These are phyloP conservation scores for Talaromyces sp. DNA, from an alignment of 2,329 filamentous ascomycete species.

Conservation along the genomic window DNA sequence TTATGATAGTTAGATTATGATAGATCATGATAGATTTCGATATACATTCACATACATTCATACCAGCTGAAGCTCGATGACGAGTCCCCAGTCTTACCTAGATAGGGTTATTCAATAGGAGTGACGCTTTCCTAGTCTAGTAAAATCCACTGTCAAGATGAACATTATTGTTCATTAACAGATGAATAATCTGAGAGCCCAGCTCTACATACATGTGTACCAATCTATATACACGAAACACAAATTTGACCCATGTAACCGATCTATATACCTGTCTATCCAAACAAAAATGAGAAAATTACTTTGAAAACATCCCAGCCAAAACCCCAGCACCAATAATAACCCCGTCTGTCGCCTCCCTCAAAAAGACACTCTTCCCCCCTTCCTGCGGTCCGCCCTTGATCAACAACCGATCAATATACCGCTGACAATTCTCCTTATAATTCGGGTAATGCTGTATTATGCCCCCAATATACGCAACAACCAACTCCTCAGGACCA, in stretches of 20 bases:
- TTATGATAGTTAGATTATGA: not conserved
- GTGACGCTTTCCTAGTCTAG: too few relatives aligned
- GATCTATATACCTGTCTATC: not conserved
- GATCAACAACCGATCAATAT: conserved; percentile 51
- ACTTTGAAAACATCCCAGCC: conserved; percentile 36
- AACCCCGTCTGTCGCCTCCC: conserved; percentile 46
- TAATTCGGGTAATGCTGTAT: conserved; percentile 70
- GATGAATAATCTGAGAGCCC: too few relatives aligned
- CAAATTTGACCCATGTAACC: not conserved
- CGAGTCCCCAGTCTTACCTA: too few relatives aligned
- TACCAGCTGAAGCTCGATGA: too few relatives aligned
- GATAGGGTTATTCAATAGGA: too few relatives aligned
- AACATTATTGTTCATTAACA: too few relatives aligned
- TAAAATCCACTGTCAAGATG: too few relatives aligned
- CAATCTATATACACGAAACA: not conserved
- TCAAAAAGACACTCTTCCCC: conserved; percentile 42
- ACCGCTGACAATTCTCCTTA: conserved; percentile 59
- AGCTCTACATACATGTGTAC: too few relatives aligned
- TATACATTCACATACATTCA: not conserved
- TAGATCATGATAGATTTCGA: not conserved
- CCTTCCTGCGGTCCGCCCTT: conserved; percentile 33
- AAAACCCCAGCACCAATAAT: conserved; percentile 48
- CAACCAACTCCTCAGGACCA: conserved; percentile 25
- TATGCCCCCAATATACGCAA: conserved; percentile 71
- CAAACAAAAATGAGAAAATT: not conserved